Conservation (phyloP, 768 basidiomycete species). For the Boletus sp. region DNA sequence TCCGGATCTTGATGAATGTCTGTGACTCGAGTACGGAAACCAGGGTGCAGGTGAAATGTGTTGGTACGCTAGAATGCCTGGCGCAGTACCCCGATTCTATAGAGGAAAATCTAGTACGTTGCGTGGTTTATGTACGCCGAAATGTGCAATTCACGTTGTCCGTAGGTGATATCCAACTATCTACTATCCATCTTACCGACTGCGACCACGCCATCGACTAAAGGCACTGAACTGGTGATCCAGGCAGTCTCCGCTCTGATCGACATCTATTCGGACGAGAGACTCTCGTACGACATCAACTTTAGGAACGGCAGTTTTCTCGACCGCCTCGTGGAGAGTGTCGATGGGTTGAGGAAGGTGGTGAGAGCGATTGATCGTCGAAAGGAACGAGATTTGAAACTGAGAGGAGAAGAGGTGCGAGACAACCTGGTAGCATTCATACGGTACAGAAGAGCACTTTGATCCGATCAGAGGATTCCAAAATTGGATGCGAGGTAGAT, state of each 20-base stretch:
- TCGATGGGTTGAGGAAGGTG: conserved; percentile 59
- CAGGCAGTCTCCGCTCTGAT: conserved; percentile 81
- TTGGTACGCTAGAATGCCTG: conserved; percentile 83
- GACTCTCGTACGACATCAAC: conserved; percentile 71
- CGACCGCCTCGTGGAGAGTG: conserved; percentile 49
- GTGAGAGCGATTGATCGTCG: conserved; percentile 65
- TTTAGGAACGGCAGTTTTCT: conserved; percentile 65
- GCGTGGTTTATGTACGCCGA: conserved; percentile 11
- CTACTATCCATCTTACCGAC: conserved; percentile 62
- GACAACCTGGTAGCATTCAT: conserved; percentile 77
- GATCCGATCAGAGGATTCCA: conserved; percentile 20
- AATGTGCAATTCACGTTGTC: background rate
- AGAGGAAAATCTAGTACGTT: conserved; percentile 48
- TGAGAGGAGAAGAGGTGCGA: conserved; percentile 71
- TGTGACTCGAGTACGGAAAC: conserved; percentile 55
- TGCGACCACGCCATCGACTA: conserved; percentile 34
- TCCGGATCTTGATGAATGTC: conserved; percentile 62
- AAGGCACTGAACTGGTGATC: conserved; percentile 65
- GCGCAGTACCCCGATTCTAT: conserved; percentile 65
- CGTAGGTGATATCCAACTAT: conserved; percentile 60
- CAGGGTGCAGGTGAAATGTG: conserved; percentile 65
- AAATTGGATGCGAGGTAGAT: background rate
- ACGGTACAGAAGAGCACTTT: conserved; percentile 61
- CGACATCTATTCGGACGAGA: conserved; percentile 92
- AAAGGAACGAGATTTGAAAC: conserved; percentile 59